A percentile compares a stretch with the other conserved stretches of the same genome.
Evolutionary conservation across 176 grass and related monocot species (phyloP).

Genomic region (Oryza officinalis): DNA sequence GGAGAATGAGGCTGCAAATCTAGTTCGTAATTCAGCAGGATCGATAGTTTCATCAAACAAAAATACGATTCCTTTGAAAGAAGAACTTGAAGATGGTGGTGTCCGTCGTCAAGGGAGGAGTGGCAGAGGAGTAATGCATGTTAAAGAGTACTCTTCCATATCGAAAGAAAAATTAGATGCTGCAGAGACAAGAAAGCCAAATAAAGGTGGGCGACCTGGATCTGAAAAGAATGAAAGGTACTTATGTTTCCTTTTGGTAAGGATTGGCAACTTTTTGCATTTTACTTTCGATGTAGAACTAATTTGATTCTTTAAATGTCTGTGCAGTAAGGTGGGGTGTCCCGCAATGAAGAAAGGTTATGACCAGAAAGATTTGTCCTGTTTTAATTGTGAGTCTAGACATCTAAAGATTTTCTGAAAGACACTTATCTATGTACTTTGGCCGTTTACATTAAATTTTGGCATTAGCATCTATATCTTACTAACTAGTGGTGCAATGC

Average conservation of each 20-base stretch:
- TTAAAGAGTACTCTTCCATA: conserved; percentile 56
- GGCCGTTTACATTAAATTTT: neutral
- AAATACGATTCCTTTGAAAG: conserved; percentile 72
- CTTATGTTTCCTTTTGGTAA: conserved; percentile 3
- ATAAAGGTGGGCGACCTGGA: conserved; percentile 56
- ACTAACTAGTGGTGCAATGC: conserved; percentile 40
- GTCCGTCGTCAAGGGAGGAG: conserved; percentile 59
- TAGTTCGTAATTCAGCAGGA: conserved; percentile 34
- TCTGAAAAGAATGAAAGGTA: conserved; percentile 79
- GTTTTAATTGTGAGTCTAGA: conserved; percentile 43
- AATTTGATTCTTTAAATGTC: conserved; percentile 35
- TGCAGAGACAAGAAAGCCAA: conserved; percentile 50
- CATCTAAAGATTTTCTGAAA: conserved; percentile 52
- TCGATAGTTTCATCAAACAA: conserved; percentile 53
- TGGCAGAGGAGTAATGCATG: conserved; percentile 56
- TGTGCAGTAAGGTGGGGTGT: conserved; percentile 65
- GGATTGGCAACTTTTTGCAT: neutral
- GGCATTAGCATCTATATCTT: neutral
- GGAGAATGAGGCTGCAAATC: conserved; percentile 44
- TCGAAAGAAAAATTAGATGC: conserved; percentile 60
- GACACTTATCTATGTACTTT: conserved; percentile 25
- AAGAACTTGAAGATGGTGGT: conserved; percentile 73
- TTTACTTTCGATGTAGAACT: conserved; percentile 20
- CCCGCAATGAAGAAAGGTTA: conserved; percentile 63
- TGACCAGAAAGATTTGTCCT: conserved; percentile 62